Evolutionary conservation across 169 alveolate species (phyloP).

Genomic region (Plasmodium relictum): DNA sequence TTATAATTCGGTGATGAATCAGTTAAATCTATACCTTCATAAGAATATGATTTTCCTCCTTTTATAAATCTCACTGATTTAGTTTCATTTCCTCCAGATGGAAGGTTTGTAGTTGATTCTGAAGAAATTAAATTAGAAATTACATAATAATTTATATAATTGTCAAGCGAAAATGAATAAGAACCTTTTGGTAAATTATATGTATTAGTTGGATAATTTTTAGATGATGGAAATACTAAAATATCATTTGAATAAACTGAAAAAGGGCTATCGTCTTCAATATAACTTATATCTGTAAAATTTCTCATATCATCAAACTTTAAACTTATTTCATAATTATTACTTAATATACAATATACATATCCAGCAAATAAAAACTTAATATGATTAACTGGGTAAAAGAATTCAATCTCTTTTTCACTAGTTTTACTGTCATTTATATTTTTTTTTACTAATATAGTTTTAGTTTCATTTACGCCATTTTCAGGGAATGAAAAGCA

Average conservation of each 20-base stretch:
- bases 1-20: slow-evolving; percentile 33
- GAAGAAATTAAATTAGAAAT: slow-evolving; percentile 19
- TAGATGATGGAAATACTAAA: no score
- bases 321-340: neutral
- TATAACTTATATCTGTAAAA: slow-evolving; percentile 3
- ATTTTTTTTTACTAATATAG: neutral
- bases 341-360: slow-evolving; percentile 7
- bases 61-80: slow-evolving; percentile 4
- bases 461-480: slow-evolving; percentile 7
- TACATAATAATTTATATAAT: slow-evolving; percentile 10
- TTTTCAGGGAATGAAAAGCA: slow-evolving; percentile 5
- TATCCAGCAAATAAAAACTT: slow-evolving; percentile 17
- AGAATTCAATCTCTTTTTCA: slow-evolving; percentile 15
- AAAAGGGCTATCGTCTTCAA: neutral
- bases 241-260: neutral
- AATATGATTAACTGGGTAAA: slow-evolving; percentile 6
- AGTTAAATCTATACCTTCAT: slow-evolving; percentile 21
- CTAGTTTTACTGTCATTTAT: neutral
- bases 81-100: neutral
- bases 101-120: neutral
- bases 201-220: neutral
- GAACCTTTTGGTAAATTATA: slow-evolving; percentile 21
- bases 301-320: slow-evolving; percentile 19
- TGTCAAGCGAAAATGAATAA: slow-evolving; percentile 4
- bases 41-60: slow-evolving; percentile 2